Base-by-base conservation (phyloP, 139 green algal species). In the Ettlia oleoabundans region DNA sequence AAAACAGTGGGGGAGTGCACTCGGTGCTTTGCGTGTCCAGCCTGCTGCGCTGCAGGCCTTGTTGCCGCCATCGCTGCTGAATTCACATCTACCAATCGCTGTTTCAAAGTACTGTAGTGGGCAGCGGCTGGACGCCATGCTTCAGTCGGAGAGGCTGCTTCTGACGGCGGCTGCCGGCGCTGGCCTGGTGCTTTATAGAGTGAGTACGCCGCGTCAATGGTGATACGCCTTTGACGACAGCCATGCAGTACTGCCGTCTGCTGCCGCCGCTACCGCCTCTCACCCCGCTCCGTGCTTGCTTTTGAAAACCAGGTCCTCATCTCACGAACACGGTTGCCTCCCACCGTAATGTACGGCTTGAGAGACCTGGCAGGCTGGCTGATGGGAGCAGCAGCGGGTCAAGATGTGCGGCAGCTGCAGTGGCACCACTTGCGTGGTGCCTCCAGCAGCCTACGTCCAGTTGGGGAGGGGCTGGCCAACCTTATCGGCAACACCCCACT, bases 401-500 rank as follows among this genome's bases (percentile, higher is more conserved):
- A 15, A 9, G 55, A n/a, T 22, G 21, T n/a, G 55, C 15, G 21
- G 5, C 77, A 55, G 78, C 78, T 47, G 4, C 19, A 21, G 1
- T 10, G 32, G n/a, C 71, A 33, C 1, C 71, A 65, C 21, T 24
- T 47, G 70, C 42, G 33, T 18, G 47, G 47, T 24, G 73, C 35
- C 67, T 13, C 24, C 66, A 84, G 51, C 66, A 78, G 40, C n/a
- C 66, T 72, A 37, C 78, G 7, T 2, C 80, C 47, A 0, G 38
- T 89, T 7, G 63, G 33, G 18, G 28, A 89, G 32, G 93, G 91
- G 4, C 67, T 98, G 22, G 66, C 87, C 0, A 90, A 78, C 1
- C 69, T 94, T 5, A 93, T 98, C 33, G 95, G 95, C 51, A 93
- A 97, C 85, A 98, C 95, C 0, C 93, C 94, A 0, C 86, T 98